Evolutionary conservation across 169 alveolate species (phyloP).

Genomic region (Eimeria mitis): DNA sequence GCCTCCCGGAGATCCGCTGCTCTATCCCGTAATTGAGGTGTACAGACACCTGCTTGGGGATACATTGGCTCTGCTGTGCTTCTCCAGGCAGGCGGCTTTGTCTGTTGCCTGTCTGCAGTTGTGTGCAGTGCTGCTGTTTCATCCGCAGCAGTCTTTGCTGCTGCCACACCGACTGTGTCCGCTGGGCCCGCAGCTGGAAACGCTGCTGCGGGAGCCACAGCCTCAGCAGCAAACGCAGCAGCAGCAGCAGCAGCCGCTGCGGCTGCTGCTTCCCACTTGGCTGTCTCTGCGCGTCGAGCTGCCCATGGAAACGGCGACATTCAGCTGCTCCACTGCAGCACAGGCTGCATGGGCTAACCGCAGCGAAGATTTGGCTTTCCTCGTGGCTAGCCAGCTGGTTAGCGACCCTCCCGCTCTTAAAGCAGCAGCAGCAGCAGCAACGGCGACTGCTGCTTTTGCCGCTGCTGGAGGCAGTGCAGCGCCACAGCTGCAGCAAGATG

Average conservation of each 20-base stretch:
- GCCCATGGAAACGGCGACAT: background rate
- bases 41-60: constrained; percentile 64
- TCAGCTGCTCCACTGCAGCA: constrained; percentile 58
- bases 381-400: constrained; percentile 43
- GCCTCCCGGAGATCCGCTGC: constrained; percentile 40
- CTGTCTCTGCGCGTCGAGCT: constrained; percentile 54
- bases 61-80: constrained; percentile 17
- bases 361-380: constrained; percentile 56
- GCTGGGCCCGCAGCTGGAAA: constrained; percentile 32
- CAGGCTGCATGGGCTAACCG: constrained; percentile 69
- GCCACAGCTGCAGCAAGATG: background rate
- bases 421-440: constrained; percentile 68
- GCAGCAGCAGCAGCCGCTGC: constrained; percentile 7
- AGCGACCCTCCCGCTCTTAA: constrained; percentile 9
- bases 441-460: constrained; percentile 27
- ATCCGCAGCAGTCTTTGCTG: constrained; percentile 72
- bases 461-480: background rate
- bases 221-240: background rate
- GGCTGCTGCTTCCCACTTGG: constrained; percentile 64
- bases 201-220: constrained; percentile 12
- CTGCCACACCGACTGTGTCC: constrained; percentile 47
- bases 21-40: constrained; percentile 28
- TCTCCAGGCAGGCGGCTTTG: background rate
- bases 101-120: constrained; percentile 47
- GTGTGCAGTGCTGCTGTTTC: constrained; percentile 40